phyloP scores from a whole-genome alignment of 2,329 filamentous ascomycete genomes.

The Apiospora malaysiana region DNA sequence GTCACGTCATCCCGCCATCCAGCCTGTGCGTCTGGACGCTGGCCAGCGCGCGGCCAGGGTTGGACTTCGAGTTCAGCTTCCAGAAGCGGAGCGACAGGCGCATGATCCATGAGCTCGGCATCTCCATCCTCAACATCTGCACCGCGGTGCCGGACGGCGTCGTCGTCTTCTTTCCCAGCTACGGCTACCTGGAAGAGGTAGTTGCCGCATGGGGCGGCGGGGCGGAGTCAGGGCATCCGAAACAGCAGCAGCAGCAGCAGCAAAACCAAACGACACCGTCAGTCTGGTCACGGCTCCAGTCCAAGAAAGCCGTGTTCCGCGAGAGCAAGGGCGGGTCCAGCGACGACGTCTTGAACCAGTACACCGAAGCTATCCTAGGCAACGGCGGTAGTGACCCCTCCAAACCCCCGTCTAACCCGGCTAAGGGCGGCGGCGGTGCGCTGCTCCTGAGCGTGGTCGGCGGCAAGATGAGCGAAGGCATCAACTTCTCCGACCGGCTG shows the following conservation, averaged over 20 bases:
- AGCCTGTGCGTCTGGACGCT: conserved; percentile 84
- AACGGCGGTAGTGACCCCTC: conserved; percentile 36
- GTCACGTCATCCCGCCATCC: conserved; percentile 85
- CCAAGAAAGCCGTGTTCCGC: conserved; percentile 67
- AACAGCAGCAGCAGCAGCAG: conserved; percentile 20
- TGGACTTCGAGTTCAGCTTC: conserved; percentile 85
- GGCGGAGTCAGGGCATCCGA: conserved; percentile 17
- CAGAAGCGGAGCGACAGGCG: conserved; percentile 71
- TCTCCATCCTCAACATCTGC: conserved; percentile 74
- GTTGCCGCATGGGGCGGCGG: conserved; percentile 63
- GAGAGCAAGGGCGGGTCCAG: conserved; percentile 60
- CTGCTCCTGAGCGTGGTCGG: conserved; percentile 90
- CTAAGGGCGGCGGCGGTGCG: conserved; percentile 62
- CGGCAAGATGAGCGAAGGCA: conserved; percentile 94
- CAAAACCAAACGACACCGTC: conserved; percentile 32
- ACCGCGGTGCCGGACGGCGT: conserved; percentile 83
- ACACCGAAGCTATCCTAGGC: conserved; percentile 70
- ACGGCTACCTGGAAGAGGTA: conserved; percentile 84
- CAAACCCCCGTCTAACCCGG: neutral
- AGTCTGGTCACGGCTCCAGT: conserved; percentile 64
- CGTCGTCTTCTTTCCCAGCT: conserved; percentile 95
- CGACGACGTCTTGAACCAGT: conserved; percentile 76
- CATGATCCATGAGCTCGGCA: conserved; percentile 77
- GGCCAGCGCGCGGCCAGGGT: conserved; percentile 49
- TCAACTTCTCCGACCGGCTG: conserved; percentile 93